Base-by-base conservation (phyloP, 352 stramenopile species). In the Phytophthora multivora region DNA sequence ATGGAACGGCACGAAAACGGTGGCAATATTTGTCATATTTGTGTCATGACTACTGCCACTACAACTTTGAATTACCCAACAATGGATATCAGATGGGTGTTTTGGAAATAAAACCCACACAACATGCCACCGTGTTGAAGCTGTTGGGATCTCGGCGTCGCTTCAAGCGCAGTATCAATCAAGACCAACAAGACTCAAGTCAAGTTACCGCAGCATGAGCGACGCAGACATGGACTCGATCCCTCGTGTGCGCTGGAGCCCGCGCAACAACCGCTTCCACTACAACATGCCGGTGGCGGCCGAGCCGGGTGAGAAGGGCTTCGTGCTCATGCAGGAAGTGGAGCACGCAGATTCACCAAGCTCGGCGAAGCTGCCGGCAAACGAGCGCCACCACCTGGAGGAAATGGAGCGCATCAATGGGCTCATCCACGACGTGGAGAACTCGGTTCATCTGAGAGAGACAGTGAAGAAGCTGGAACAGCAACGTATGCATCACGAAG, bases 371-470 rank as follows among this genome's bases (percentile, higher is more conserved):
- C 68, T 92, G 41, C 73, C 83, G 15, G 36, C 68, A 21, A 77
- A 66, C 12, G 83, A 92, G 55, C 80, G 77, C 26, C 70, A 83
- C 36, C 77, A 87, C 16, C 51, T 43, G 5, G 69, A 84, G 42
- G 80, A 91, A 60, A 91, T 91, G 82, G 78, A 91, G 51, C 79
- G 77, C 41, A 68, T 89, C 51, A 91, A 91, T 53, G 23, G 70
- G 35, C 76, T 91, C 28, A 89, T 91, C 58, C 69, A 81, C 33
- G 78, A 89, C 48, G 73, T 91, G 16, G 82, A 91, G 66, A 84
- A 86, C 55, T 66, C 80, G n/a, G 73, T 84, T 28, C 74, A 89
- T 50, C 59, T 90, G 51, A 76, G 58, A 33, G 74, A 88, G 66
- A 77, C 79, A 4, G 67, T 91, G 47, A 74, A 77, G 59, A 70